Evolutionary conservation across 441 rosid genomes (phyloP).

Genomic region (Dalechampia spathulata): DNA sequence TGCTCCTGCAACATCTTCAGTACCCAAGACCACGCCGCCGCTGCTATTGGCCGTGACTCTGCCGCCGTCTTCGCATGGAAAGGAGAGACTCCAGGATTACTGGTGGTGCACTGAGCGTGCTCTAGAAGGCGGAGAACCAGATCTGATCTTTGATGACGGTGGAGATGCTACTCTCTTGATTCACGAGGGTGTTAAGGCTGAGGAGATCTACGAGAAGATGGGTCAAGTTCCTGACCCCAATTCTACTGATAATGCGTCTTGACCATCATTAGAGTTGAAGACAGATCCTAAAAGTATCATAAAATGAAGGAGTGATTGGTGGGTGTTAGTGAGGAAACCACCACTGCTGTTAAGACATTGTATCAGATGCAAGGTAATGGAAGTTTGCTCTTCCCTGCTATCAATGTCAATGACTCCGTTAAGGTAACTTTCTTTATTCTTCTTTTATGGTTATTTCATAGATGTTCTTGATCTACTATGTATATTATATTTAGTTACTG

Average conservation of each 20-base stretch:
- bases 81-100: constrained; percentile 92
- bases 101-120: constrained; percentile 99
- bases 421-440: too few relatives aligned
- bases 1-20: constrained; percentile 96
- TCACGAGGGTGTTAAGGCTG: constrained; percentile 93
- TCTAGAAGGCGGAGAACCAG: constrained; percentile 86
- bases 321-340: constrained; percentile 92
- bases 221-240: constrained; percentile 65
- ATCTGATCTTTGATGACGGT: constrained; percentile 85
- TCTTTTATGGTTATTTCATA: too few relatives aligned
- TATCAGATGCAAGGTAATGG: constrained; percentile 91
- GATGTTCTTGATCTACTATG: too few relatives aligned
- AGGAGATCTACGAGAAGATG: constrained; percentile 59
- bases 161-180: constrained; percentile 89
- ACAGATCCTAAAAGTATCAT: constrained; percentile 63
- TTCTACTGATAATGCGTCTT: constrained; percentile 76
- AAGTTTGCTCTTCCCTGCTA: constrained; percentile 78
- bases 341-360: constrained; percentile 94
- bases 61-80: constrained; percentile 93
- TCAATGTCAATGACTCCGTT: constrained; percentile 90
- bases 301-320: constrained; percentile 86
- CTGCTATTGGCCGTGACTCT: constrained; percentile 86
- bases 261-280: constrained; percentile 52
- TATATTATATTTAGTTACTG: too few relatives aligned
- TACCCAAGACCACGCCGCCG: constrained; percentile 96